Conservation (phyloP, 2,329 filamentous ascomycete genomes). For the Fusarium nisikadoi region DNA sequence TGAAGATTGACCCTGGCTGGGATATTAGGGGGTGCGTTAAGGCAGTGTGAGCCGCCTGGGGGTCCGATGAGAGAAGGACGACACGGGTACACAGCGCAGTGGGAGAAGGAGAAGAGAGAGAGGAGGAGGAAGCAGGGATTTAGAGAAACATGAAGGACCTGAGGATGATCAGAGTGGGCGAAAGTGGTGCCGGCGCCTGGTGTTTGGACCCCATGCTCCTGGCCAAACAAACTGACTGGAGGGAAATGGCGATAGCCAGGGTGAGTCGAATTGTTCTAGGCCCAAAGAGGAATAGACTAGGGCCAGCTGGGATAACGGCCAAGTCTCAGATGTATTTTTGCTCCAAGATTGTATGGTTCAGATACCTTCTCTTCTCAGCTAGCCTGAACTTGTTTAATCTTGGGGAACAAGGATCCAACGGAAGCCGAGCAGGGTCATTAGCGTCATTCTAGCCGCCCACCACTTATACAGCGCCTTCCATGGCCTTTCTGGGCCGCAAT, state of each 20-base stretch:
- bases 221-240: slow-evolving; percentile 32
- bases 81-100: slow-evolving; percentile 13
- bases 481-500: slow-evolving; percentile 5
- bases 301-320: slow-evolving; percentile 25
- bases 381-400: slow-evolving; percentile 43
- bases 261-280: slow-evolving; percentile 21
- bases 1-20: slow-evolving; percentile 26
- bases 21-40: slow-evolving; percentile 36
- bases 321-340: slow-evolving; percentile 21
- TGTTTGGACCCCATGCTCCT: slow-evolving; percentile 42
- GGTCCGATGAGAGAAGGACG: slow-evolving; percentile 2
- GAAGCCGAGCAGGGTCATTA: slow-evolving; percentile 35
- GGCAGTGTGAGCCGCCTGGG: slow-evolving; percentile 21
- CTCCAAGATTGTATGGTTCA: not conserved
- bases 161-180: slow-evolving; percentile 36
- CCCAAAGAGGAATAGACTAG: slow-evolving; percentile 24
- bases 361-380: slow-evolving; percentile 29
- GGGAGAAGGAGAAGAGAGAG: slow-evolving; percentile 3
- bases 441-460: slow-evolving; percentile 29
- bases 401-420: slow-evolving; percentile 44
- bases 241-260: slow-evolving; percentile 43
- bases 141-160: slow-evolving; percentile 27
- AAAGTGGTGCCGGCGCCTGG: slow-evolving; percentile 36
- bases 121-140: slow-evolving; percentile 20
- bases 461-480: slow-evolving; percentile 21